Percentiles rank a stretch among this genome's conserved stretches.
phyloP scores from a whole-genome alignment of 345 rosid genomes.

The Eucalyptus decipiens region DNA sequence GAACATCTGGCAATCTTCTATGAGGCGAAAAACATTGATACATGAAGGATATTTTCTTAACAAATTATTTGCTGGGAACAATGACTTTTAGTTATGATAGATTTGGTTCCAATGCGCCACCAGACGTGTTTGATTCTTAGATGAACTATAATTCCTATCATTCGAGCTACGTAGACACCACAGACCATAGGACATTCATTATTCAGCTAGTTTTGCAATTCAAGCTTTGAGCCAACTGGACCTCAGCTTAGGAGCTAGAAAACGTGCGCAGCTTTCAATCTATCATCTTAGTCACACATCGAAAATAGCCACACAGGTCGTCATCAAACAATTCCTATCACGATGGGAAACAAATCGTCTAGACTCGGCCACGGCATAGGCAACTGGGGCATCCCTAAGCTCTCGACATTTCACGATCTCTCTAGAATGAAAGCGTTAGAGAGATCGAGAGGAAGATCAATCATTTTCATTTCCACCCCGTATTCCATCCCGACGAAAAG shows the following conservation, averaged over 20 bases:
- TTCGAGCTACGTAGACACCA: neutral
- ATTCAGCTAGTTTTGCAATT: neutral
- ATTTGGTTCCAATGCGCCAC: neutral
- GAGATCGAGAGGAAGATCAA: neutral
- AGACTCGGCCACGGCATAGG: neutral
- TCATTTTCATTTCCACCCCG: neutral
- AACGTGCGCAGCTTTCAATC: neutral
- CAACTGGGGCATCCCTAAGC: neutral
- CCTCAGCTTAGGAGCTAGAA: neutral
- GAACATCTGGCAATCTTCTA: neutral
- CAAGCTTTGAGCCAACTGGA: neutral
- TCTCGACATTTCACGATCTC: neutral
- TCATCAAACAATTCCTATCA: neutral
- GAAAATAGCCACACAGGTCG: neutral
- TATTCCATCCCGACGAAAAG: neutral
- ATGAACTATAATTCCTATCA: neutral
- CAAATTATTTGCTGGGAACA: neutral
- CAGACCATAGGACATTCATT: neutral
- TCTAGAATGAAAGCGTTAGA: neutral
- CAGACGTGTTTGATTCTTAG: neutral
- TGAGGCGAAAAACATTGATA: neutral
- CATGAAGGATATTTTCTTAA: neutral
- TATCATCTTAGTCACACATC: neutral
- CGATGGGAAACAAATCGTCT: neutral
- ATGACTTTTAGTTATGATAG: neutral